These are phyloP conservation scores for Anthostomella pinea DNA, from an alignment of 2,329 filamentous ascomycete species.

Conservation along the genomic window DNA sequence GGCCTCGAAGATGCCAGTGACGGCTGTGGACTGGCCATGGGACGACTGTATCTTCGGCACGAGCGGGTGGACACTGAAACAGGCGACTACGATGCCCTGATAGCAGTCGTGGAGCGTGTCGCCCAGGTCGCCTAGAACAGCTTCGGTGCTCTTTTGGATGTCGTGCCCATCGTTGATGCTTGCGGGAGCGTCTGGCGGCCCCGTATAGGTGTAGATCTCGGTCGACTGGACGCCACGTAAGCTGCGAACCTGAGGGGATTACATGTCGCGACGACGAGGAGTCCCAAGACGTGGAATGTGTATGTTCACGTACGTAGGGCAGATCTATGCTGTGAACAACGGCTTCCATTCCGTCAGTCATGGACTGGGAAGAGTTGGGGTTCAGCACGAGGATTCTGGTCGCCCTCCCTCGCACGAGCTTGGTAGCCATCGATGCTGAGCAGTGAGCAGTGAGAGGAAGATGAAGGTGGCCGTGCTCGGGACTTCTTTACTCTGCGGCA, in stretches of 20 bases:
- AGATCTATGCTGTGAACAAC: conserved; percentile 44
- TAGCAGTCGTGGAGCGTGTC: conserved; percentile 43
- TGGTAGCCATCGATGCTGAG: conserved; percentile 25
- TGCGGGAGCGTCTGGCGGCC: conserved; percentile 57
- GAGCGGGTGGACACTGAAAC: conserved; percentile 82
- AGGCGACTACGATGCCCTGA: conserved; percentile 82
- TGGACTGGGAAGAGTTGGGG: conserved; percentile 70
- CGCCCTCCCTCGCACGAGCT: conserved; percentile 27
- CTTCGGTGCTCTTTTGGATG: conserved; percentile 59
- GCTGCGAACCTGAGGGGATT: too few relatives aligned
- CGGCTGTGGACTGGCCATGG: conserved; percentile 33
- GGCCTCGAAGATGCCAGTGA: conserved; percentile 84
- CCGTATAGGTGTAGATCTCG: conserved; percentile 63
- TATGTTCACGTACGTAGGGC: conserved; percentile 34
- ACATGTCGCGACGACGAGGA: too few relatives aligned
- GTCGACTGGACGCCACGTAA: conserved; percentile 42
- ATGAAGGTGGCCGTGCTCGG: too few relatives aligned
- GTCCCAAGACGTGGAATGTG: too few relatives aligned
- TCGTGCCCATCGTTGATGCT: conserved; percentile 78
- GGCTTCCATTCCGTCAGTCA: conserved; percentile 64
- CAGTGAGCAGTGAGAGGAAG: background rate
- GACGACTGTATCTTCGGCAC: conserved; percentile 54
- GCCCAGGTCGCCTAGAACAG: conserved; percentile 57
- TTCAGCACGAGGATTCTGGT: conserved; percentile 69
- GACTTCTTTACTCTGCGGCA: too few relatives aligned